Conservation (phyloP, 2,329 filamentous ascomycete genomes). For the Trichophyton rubrum region DNA sequence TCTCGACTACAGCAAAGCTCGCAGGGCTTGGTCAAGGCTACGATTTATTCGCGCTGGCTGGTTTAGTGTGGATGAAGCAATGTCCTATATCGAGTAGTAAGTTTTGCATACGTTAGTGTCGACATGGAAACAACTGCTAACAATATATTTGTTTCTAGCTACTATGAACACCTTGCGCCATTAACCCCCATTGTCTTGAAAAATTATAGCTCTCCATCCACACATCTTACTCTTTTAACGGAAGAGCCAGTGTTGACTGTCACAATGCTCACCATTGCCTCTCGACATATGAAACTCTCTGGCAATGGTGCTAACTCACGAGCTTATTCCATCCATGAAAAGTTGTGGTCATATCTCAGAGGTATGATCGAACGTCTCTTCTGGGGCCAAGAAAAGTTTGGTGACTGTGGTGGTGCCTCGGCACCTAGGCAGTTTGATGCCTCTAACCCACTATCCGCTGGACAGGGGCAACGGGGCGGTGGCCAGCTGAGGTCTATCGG, state of each 20-base stretch:
- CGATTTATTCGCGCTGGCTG: slow-evolving; percentile 93
- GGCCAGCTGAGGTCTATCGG: slow-evolving; percentile 79
- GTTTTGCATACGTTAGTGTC: slow-evolving; percentile 21
- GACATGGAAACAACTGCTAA: slow-evolving; percentile 6
- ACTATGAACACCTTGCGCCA: slow-evolving; percentile 81
- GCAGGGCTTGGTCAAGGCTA: slow-evolving; percentile 81
- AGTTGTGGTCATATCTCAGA: slow-evolving; percentile 85
- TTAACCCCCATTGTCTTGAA: slow-evolving; percentile 88
- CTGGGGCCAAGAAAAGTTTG: slow-evolving; percentile 93
- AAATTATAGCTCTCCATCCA: slow-evolving; percentile 71
- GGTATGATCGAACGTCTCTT: slow-evolving; percentile 92
- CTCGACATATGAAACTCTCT: slow-evolving; percentile 67
- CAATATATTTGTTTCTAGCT: slow-evolving; percentile 38
- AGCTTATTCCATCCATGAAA: slow-evolving; percentile 84
- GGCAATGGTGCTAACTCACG: slow-evolving; percentile 72
- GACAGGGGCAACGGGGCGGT: slow-evolving; percentile 26
- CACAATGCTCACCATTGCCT: slow-evolving; percentile 81
- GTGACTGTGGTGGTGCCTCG: slow-evolving; percentile 60
- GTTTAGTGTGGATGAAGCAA: slow-evolving; percentile 88
- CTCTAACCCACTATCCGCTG: slow-evolving; percentile 5
- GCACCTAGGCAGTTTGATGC: slow-evolving; percentile 24
- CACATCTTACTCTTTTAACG: slow-evolving; percentile 65
- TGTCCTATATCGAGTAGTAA: slow-evolving; percentile 86
- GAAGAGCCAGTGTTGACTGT: slow-evolving; percentile 90
- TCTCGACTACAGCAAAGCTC: slow-evolving; percentile 45